Conservation (phyloP, 169 alveolate species). For the Plasmodium sp. region DNA sequence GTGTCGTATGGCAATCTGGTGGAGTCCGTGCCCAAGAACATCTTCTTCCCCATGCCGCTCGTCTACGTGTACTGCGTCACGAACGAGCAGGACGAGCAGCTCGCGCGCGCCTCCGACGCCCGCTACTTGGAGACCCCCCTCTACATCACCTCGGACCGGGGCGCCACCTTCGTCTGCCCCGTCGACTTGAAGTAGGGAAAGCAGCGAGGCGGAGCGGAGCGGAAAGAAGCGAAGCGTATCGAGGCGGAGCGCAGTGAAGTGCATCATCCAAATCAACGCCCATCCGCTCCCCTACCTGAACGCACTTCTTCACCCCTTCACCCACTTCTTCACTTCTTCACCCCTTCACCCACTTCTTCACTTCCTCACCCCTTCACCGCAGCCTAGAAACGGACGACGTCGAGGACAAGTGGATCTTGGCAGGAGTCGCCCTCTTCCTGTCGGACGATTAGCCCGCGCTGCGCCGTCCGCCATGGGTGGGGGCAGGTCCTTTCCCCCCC, state of each 20-base stretch:
- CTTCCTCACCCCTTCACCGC: background rate
- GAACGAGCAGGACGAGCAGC: constrained; percentile 39
- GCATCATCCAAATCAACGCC: background rate
- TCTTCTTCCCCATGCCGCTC: constrained; percentile 54
- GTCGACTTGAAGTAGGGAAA: constrained; percentile 55
- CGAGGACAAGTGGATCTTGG: constrained; percentile 91
- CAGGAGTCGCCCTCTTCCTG: constrained; percentile 94
- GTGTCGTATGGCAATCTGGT: constrained; percentile 46
- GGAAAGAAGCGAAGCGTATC: too few species aligned
- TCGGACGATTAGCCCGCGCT: constrained; percentile 86
- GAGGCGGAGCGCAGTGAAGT: too few species aligned
- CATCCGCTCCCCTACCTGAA: background rate
- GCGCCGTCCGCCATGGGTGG: background rate
- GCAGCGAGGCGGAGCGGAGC: background rate
- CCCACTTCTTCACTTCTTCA: background rate
- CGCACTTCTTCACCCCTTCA: background rate
- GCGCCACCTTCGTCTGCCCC: constrained; percentile 58
- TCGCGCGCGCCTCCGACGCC: constrained; percentile 9
- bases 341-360: background rate
- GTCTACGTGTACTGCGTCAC: constrained; percentile 51
- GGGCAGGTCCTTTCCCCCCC: background rate
- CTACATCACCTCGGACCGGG: constrained; percentile 59
- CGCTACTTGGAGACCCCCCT: constrained; percentile 34
- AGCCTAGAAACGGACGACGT: constrained; percentile 82
- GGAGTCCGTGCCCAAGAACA: constrained; percentile 61